phyloP scores from a whole-genome alignment of 2,329 filamentous ascomycete species.

The Elsinoe arachidis region DNA sequence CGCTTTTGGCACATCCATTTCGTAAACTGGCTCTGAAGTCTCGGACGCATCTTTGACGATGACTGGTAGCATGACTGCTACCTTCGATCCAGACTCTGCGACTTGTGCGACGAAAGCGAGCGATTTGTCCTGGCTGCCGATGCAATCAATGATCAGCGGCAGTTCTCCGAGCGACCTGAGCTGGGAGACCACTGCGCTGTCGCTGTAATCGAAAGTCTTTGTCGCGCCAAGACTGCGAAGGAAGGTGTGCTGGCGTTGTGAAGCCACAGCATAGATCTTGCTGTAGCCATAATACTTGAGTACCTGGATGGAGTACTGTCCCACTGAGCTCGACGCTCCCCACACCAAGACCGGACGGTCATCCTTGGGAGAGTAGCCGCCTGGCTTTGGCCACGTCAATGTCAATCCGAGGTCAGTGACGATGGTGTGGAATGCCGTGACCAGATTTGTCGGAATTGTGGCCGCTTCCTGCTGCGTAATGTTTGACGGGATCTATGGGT shows the following conservation, averaged over 20 bases:
- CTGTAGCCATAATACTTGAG: slow-evolving; percentile 45
- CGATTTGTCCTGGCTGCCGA: slow-evolving; percentile 42
- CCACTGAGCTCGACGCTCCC: slow-evolving; percentile 28
- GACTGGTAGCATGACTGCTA: slow-evolving; percentile 53
- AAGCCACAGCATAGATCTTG: slow-evolving; percentile 33
- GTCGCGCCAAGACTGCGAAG: slow-evolving; percentile 20
- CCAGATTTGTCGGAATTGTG: slow-evolving; percentile 47
- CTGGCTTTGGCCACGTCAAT: slow-evolving; percentile 49
- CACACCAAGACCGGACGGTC: slow-evolving; percentile 30
- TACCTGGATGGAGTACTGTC: slow-evolving; percentile 33
- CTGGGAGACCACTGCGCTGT: slow-evolving; percentile 21
- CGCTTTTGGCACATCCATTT: slow-evolving; percentile 42
- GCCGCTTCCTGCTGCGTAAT: slow-evolving; percentile 40
- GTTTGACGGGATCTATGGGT: slow-evolving; percentile 33
- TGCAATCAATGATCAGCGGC: slow-evolving; percentile 48
- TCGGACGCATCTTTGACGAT: slow-evolving; percentile 46
- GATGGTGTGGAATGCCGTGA: slow-evolving; percentile 51
- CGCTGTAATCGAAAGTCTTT: slow-evolving; percentile 21
- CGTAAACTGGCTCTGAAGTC: slow-evolving; percentile 43
- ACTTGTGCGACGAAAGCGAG: slow-evolving; percentile 44
- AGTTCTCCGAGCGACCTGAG: slow-evolving; percentile 25
- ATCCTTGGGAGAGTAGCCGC: slow-evolving; percentile 30
- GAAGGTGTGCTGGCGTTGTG: slow-evolving; percentile 22
- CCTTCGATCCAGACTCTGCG: slow-evolving; percentile 40
- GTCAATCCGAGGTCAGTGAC: slow-evolving; percentile 44